phyloP scores from a whole-genome alignment of 1,139 yeast genomes.

The Debaryomycetaceae sp. region DNA sequence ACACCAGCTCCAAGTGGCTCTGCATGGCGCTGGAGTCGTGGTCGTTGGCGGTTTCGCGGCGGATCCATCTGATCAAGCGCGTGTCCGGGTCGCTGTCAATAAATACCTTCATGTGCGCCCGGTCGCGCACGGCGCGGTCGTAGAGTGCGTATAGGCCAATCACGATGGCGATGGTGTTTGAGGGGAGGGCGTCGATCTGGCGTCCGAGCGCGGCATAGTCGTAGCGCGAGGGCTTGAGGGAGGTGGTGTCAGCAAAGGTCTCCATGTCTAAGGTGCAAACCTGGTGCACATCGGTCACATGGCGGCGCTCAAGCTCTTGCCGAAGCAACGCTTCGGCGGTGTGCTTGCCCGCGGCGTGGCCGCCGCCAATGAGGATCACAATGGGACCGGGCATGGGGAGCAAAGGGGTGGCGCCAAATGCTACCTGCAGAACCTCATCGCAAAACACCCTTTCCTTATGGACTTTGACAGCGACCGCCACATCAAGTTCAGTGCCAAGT shows the following conservation, averaged over 20 bases:
- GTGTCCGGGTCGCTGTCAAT: slow-evolving; percentile 87
- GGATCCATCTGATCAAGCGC: slow-evolving; percentile 71
- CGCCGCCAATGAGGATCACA: slow-evolving; percentile 65
- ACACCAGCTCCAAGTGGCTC: slow-evolving; percentile 41
- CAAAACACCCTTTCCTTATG: slow-evolving; percentile 13
- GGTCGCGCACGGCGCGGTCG: slow-evolving; percentile 51
- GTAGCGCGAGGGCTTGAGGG: slow-evolving; percentile 35
- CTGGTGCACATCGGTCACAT: slow-evolving; percentile 12
- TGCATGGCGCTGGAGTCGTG: background rate
- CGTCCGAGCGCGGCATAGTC: slow-evolving; percentile 24
- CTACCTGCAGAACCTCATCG: background rate
- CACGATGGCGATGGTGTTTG: slow-evolving; percentile 42
- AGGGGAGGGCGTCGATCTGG: slow-evolving; percentile 12
- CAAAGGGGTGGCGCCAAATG: background rate
- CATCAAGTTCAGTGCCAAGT: slow-evolving; percentile 48
- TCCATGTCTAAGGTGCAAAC: slow-evolving; percentile 8
- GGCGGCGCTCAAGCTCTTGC: slow-evolving; percentile 18
- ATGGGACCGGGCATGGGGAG: slow-evolving; percentile 16
- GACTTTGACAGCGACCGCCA: slow-evolving; percentile 56
- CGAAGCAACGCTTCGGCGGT: slow-evolving; percentile 32
- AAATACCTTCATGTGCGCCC: slow-evolving; percentile 66
- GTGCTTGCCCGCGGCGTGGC: slow-evolving; percentile 66
- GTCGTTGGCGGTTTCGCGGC: slow-evolving; percentile 35
- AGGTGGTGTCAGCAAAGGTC: background rate
- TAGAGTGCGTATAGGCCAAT: slow-evolving; percentile 75